phyloP scores from a whole-genome alignment of 2,329 filamentous ascomycete genomes.

The Sphaceloma murrayae region DNA sequence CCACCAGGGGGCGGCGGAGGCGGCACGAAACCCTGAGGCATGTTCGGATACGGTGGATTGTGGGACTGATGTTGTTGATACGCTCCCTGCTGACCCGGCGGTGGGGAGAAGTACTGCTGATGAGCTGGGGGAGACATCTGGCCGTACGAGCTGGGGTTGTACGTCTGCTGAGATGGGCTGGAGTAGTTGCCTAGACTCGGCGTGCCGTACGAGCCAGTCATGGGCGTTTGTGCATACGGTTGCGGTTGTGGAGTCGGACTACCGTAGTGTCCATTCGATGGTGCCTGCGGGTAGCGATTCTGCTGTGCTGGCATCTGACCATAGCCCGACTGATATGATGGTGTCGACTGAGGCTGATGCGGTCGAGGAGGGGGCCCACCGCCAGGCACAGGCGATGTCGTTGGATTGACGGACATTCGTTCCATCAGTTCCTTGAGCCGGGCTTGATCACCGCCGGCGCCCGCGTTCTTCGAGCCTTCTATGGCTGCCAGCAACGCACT shows the following conservation, averaged over 20 bases:
- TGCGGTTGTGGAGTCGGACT: conserved; percentile 27
- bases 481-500: conserved; percentile 83
- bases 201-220: conserved; percentile 14
- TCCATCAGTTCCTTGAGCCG: conserved; percentile 86
- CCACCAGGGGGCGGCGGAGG: conserved; percentile 58
- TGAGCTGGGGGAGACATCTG: conserved; percentile 46
- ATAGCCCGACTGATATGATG: conserved; percentile 32
- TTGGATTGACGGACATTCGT: conserved; percentile 72
- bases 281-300: conserved; percentile 33
- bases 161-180: conserved; percentile 22
- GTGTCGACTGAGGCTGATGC: conserved; percentile 34
- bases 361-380: conserved; percentile 30
- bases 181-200: conserved; percentile 14
- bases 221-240: conserved; percentile 20
- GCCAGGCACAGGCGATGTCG: conserved; percentile 33
- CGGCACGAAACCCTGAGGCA: conserved; percentile 53
- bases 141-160: conserved; percentile 41
- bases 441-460: conserved; percentile 62
- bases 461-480: conserved; percentile 59
- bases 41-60: conserved; percentile 29
- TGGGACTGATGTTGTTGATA: conserved; percentile 26
- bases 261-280: conserved; percentile 20
- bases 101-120: conserved; percentile 46
- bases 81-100: conserved; percentile 29
- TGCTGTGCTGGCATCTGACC: conserved; percentile 44